Percentiles rank a stretch among this genome's conserved stretches.
Evolutionary conservation across 768 basidiomycete genomes (phyloP).

Genomic region (Lactifluus pinguis): DNA sequence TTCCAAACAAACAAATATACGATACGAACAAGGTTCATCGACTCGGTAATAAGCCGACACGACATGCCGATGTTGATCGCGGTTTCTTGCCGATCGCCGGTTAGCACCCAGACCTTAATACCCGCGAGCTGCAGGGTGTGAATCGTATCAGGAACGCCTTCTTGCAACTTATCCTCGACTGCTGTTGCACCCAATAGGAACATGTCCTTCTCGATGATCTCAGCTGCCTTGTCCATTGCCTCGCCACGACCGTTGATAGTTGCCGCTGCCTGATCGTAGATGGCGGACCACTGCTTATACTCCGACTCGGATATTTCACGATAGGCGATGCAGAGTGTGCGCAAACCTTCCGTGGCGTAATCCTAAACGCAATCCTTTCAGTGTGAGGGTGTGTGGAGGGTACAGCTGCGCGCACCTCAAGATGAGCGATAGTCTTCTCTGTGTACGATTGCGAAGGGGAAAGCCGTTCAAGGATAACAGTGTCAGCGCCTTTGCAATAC

Average conservation of each 20-base stretch:
- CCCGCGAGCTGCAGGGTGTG: constrained; percentile 97
- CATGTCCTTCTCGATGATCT: constrained; percentile 91
- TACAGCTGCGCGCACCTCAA: constrained; percentile 53
- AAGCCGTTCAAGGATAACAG: constrained; percentile 91
- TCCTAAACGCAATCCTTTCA: constrained; percentile 41
- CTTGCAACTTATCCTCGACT: constrained; percentile 97
- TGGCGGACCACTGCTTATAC: constrained; percentile 78
- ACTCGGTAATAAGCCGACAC: constrained; percentile 92
- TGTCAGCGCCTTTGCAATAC: constrained; percentile 96
- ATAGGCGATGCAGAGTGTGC: constrained; percentile 93
- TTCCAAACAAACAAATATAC: not conserved
- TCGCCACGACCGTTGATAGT: constrained; percentile 94
- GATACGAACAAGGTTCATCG: constrained; percentile 82
- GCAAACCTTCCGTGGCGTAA: constrained; percentile 93
- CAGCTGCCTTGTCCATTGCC: constrained; percentile 88
- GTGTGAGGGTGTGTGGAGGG: not conserved
- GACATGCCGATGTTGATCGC: constrained; percentile 99
- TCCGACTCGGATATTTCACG: constrained; percentile 89
- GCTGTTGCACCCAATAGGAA: constrained; percentile 93
- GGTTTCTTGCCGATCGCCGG: constrained; percentile 97
- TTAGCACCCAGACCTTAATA: constrained; percentile 98
- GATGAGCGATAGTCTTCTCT: constrained; percentile 79
- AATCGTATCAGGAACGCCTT: constrained; percentile 96
- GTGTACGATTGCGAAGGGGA: constrained; percentile 75
- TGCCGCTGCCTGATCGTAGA: constrained; percentile 89